A percentile compares a stretch with the other conserved stretches of the same genome.
phyloP scores from a whole-genome alignment of 352 stramenopile species.

The Globisporangium orthogonon region DNA sequence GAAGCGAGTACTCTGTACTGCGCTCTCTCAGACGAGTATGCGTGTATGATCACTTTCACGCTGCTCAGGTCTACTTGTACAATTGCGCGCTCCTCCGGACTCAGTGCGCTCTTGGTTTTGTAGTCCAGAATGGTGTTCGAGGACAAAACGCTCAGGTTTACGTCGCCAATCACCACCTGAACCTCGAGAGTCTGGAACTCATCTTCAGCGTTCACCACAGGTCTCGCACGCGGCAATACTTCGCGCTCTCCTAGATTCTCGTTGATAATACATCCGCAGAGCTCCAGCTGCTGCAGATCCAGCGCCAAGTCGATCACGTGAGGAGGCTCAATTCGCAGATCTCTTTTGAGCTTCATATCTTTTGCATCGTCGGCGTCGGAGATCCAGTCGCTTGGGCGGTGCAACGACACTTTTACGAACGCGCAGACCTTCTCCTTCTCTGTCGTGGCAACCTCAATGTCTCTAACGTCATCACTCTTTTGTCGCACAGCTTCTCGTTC shows the following conservation, averaged over 20 bases:
- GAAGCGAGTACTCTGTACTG: slow-evolving; percentile 41
- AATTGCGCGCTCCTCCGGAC: slow-evolving; percentile 23
- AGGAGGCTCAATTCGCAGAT: slow-evolving; percentile 3
- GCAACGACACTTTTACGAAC: slow-evolving; percentile 27
- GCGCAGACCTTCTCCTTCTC: slow-evolving; percentile 52
- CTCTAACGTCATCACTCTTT: slow-evolving; percentile 10
- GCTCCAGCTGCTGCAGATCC: slow-evolving; percentile 57
- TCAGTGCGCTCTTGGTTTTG: slow-evolving; percentile 10
- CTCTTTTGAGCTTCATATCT: background rate
- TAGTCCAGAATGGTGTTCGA: slow-evolving; percentile 9
- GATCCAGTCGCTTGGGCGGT: slow-evolving; percentile 28
- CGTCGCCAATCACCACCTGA: slow-evolving; percentile 35
- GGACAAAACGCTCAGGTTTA: slow-evolving; percentile 29
- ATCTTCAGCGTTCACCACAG: slow-evolving; percentile 15
- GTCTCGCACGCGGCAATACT: background rate
- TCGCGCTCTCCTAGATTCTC: slow-evolving; percentile 47
- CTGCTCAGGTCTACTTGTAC: slow-evolving; percentile 34
- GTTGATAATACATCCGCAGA: slow-evolving; percentile 49
- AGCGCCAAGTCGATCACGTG: slow-evolving; percentile 29
- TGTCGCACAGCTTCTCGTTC: background rate
- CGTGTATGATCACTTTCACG: slow-evolving; percentile 28
- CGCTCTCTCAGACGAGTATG: slow-evolving; percentile 41
- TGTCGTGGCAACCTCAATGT: slow-evolving; percentile 42
- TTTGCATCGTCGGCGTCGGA: background rate
- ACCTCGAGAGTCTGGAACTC: slow-evolving; percentile 41